These are phyloP conservation scores for Eucalyptus marginata DNA, from an alignment of 345 rosid genomes.

Conservation along the genomic window DNA sequence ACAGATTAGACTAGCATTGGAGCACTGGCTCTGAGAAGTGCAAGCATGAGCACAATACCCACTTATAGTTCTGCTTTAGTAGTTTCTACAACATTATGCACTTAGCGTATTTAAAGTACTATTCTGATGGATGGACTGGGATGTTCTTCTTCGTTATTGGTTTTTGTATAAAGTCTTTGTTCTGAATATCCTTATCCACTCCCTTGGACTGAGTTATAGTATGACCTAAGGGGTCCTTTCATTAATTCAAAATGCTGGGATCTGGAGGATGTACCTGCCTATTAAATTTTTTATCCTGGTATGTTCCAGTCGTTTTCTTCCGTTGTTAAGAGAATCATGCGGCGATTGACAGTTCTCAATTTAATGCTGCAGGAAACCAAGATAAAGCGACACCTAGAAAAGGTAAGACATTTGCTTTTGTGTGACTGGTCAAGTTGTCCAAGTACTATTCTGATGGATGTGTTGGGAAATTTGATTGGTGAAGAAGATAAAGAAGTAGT, in stretches of 20 bases:
- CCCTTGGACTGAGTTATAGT: background rate
- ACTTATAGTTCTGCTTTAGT: background rate
- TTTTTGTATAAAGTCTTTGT: background rate
- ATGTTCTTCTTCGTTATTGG: background rate
- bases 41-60: background rate
- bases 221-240: background rate
- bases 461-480: no score
- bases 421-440: background rate
- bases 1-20: background rate
- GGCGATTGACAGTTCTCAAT: constrained; percentile 2
- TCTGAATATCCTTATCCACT: background rate
- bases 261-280: background rate
- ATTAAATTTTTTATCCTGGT: background rate
- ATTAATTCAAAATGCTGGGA: background rate
- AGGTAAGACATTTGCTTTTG: constrained; percentile 11
- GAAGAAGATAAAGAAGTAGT: no score
- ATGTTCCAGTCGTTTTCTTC: background rate
- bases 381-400: background rate
- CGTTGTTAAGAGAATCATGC: background rate
- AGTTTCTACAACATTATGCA: background rate
- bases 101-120: background rate
- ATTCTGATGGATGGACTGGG: background rate
- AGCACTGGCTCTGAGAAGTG: background rate
- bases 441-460: no score
- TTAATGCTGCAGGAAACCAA: constrained; percentile 4